These are phyloP conservation scores for Hanseniaspora nectarophila DNA, from an alignment of 805 yeast species.

Conservation along the genomic window DNA sequence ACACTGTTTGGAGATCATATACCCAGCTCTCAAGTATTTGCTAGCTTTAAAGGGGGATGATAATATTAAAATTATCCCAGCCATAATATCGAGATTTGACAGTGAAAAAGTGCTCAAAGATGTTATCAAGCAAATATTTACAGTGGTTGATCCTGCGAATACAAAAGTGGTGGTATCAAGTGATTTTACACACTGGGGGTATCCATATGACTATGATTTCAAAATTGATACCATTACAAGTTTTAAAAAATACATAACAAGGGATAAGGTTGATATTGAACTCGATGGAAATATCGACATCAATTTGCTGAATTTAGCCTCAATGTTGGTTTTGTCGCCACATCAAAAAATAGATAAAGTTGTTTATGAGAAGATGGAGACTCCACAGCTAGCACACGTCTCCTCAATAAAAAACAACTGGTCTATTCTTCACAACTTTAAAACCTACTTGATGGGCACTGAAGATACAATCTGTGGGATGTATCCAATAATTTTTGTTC, in stretches of 20 bases:
- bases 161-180: slow-evolving; percentile 62
- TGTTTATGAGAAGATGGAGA: neutral
- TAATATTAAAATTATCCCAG: slow-evolving; percentile 54
- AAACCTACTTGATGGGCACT: slow-evolving; percentile 51
- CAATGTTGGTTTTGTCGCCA: slow-evolving; percentile 8
- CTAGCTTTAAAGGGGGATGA: neutral
- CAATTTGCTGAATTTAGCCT: slow-evolving; percentile 13
- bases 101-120: slow-evolving; percentile 33
- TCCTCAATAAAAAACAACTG: neutral
- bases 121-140: slow-evolving; percentile 37
- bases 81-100: slow-evolving; percentile 55
- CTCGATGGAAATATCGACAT: slow-evolving; percentile 15
- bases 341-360: neutral
- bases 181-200: slow-evolving; percentile 95
- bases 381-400: neutral
- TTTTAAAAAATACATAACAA: neutral
- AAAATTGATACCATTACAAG: slow-evolving; percentile 16
- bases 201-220: slow-evolving; percentile 46
- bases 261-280: slow-evolving; percentile 15
- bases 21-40: slow-evolving; percentile 39
- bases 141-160: slow-evolving; percentile 39
- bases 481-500: slow-evolving; percentile 58
- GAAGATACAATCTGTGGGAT: slow-evolving; percentile 92
- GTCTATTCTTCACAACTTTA: slow-evolving; percentile 39
- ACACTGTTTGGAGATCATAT: slow-evolving; percentile 91